A percentile compares a stretch with the other conserved stretches of the same genome.
Conservation (phyloP, 1,284 basidiomycete genomes). For the Testicularia cyperi region DNA sequence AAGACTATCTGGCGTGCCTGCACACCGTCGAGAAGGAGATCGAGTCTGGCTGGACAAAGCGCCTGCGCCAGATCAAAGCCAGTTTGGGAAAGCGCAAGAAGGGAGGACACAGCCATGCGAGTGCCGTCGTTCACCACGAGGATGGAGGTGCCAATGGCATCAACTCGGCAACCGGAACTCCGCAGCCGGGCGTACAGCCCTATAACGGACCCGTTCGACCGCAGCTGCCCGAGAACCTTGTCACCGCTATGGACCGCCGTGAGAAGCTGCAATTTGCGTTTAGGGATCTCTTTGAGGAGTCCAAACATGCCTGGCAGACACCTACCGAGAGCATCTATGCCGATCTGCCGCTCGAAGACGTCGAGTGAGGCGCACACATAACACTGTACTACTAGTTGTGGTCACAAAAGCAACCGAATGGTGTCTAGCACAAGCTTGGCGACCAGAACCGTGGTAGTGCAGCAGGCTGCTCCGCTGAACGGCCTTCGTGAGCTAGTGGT, state of each 20-base stretch:
- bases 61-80: conserved; percentile 53
- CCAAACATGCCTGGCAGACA: conserved; percentile 42
- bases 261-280: conserved; percentile 46
- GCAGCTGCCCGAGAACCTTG: conserved; percentile 47
- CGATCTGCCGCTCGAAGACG: conserved; percentile 24
- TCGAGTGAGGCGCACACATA: conserved; percentile 29
- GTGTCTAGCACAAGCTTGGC: no score
- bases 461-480: no score
- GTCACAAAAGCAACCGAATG: no score
- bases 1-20: conserved; percentile 61
- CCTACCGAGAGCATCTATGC: conserved; percentile 45
- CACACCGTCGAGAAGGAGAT: conserved; percentile 57
- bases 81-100: conserved; percentile 55
- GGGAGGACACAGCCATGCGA: conserved; percentile 10
- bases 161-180: conserved; percentile 18
- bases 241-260: conserved; percentile 47
- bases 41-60: conserved; percentile 54
- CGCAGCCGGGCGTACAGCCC: conserved; percentile 14
- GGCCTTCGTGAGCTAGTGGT: no score
- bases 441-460: no score
- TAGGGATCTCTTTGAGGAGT: conserved; percentile 49
- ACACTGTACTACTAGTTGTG: no score
- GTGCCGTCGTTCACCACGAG: conserved; percentile 9
- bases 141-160: conserved; percentile 21
- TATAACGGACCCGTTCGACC: conserved; percentile 48